These are phyloP conservation scores for Cenococcum geophilum DNA, from an alignment of 495 filamentous ascomycete genomes.

Conservation along the genomic window DNA sequence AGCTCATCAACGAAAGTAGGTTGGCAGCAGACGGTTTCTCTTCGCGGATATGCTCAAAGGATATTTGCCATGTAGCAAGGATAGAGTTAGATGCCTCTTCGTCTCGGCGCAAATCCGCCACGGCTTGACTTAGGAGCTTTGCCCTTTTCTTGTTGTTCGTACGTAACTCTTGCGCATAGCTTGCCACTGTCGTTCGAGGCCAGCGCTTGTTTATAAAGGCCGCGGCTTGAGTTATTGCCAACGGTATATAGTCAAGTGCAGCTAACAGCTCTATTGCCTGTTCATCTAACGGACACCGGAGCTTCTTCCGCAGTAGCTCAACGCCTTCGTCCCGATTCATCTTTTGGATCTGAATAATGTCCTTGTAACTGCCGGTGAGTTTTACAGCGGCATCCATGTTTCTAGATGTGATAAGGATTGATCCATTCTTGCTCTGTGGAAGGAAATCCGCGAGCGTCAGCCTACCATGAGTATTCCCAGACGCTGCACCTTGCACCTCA, in stretches of 20 bases:
- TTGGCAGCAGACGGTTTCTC: constrained; percentile 23
- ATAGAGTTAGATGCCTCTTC: constrained; percentile 22
- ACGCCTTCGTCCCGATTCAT: constrained; percentile 33
- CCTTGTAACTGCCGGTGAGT: constrained; percentile 30
- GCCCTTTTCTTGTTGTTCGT: constrained; percentile 38
- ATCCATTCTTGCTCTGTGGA: not conserved
- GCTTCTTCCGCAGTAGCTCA: constrained; percentile 41
- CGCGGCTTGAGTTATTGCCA: constrained; percentile 2
- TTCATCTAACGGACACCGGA: constrained; percentile 17
- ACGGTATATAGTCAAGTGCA: constrained; percentile 6
- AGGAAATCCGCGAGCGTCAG: not conserved
- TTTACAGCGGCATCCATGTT: constrained; percentile 17
- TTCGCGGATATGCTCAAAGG: constrained; percentile 42
- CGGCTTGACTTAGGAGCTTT: constrained; percentile 39
- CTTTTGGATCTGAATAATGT: constrained; percentile 40
- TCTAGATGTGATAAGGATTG: constrained; percentile 4
- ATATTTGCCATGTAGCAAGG: not conserved
- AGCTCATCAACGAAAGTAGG: constrained; percentile 29
- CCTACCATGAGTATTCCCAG: too few species aligned
- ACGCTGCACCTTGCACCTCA: too few species aligned
- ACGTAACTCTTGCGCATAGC: constrained; percentile 39
- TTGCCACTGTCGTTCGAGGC: constrained; percentile 31
- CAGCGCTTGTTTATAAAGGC: not conserved
- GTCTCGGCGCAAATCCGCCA: constrained; percentile 41
- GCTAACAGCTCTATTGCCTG: not conserved